phyloP scores from a whole-genome alignment of 176 grass and related monocot genomes.

The Neostapfia colusana region DNA sequence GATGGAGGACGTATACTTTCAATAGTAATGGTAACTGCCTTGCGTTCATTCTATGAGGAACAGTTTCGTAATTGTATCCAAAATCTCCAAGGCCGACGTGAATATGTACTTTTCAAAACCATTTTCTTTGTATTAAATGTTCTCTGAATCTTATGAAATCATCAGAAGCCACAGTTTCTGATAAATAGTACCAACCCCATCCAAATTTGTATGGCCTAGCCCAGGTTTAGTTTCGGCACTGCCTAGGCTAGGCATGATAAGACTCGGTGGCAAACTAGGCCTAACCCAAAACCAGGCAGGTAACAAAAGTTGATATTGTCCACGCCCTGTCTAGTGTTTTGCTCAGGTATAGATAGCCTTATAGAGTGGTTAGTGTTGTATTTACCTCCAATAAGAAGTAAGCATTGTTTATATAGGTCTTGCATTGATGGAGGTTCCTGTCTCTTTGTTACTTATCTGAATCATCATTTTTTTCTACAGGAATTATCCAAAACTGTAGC shows the following conservation, averaged over 20 bases:
- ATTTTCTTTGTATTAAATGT: background rate
- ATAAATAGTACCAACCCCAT: background rate
- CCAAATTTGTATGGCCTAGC: slow-evolving; percentile 6
- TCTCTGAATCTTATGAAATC: slow-evolving; percentile 12
- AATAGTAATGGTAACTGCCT: too few species aligned
- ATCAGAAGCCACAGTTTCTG: background rate
- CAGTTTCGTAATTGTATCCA: slow-evolving; percentile 4
- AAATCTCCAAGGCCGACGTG: background rate
- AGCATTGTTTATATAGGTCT: slow-evolving; percentile 7
- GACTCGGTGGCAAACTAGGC: background rate
- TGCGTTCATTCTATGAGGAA: background rate
- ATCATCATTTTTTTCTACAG: slow-evolving; percentile 44
- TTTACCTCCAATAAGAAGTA: background rate
- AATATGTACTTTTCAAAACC: background rate
- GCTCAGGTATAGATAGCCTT: background rate
- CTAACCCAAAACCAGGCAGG: background rate
- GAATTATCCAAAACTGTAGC: slow-evolving; percentile 82
- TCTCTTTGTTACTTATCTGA: slow-evolving; percentile 14
- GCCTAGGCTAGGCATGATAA: background rate
- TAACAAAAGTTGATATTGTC: background rate
- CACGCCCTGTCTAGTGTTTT: background rate
- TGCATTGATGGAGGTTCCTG: slow-evolving; percentile 1
- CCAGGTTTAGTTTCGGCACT: background rate
- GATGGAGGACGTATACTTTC: background rate
- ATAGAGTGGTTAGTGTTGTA: background rate